phyloP scores from a whole-genome alignment of 2,329 filamentous ascomycete genomes.

The Alternaria sp. region DNA sequence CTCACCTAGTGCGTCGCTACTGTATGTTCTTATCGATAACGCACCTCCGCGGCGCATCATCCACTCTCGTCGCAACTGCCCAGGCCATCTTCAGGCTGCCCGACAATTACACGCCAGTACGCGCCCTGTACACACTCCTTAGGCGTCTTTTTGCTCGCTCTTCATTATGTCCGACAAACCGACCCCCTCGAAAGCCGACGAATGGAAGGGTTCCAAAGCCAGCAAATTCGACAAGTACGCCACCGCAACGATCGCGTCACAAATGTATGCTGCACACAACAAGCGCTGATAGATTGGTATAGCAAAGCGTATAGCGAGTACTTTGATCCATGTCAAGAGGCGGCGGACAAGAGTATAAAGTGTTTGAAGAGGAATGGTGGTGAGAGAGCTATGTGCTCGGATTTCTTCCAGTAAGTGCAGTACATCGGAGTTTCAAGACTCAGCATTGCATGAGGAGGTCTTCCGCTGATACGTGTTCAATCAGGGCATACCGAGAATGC shows the following conservation, averaged over 20 bases:
- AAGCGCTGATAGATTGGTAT: constrained; percentile 19
- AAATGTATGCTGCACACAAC: neutral
- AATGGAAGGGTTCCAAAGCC: constrained; percentile 40
- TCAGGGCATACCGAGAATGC: constrained; percentile 88
- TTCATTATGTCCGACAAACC: constrained; percentile 15
- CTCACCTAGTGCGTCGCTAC: too few relatives aligned
- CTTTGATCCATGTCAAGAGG: constrained; percentile 94
- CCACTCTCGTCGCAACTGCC: neutral
- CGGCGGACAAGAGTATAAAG: constrained; percentile 81
- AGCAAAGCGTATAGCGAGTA: constrained; percentile 91
- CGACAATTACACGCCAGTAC: neutral
- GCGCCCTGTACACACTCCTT: neutral
- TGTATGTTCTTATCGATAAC: constrained; percentile 19
- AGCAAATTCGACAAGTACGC: constrained; percentile 50
- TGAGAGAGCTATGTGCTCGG: constrained; percentile 85
- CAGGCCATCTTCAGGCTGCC: neutral
- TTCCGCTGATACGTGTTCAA: neutral
- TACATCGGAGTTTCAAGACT: neutral
- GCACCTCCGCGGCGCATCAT: constrained; percentile 6
- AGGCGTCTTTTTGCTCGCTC: neutral
- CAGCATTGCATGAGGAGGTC: neutral
- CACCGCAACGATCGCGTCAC: neutral
- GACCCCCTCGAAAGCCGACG: constrained; percentile 22
- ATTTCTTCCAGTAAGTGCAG: constrained; percentile 83
- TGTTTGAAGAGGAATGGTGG: constrained; percentile 89